Percentiles rank a stretch among this genome's conserved stretches.
Evolutionary conservation across 352 stramenopile species (phyloP).

Genomic region (Discostella stelligera): DNA sequence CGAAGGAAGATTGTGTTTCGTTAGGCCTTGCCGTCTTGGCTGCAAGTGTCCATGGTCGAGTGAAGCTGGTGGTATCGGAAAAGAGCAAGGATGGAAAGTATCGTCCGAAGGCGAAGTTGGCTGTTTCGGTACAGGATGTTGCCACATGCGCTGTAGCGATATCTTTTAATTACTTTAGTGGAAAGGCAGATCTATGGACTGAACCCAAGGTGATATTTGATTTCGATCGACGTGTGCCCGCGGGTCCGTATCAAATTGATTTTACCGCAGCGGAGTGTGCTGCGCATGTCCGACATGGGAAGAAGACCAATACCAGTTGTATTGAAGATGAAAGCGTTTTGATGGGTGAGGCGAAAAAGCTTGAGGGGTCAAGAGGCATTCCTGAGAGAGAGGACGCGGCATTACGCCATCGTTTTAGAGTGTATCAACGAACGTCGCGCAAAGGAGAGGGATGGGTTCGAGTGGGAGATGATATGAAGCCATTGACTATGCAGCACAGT

Average conservation of each 20-base stretch:
- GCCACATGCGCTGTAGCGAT: conserved; percentile 73
- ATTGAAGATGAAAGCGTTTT: conserved; percentile 57
- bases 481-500: conserved; percentile 62
- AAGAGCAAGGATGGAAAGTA: conserved; percentile 57
- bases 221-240: conserved; percentile 80
- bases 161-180: conserved; percentile 72
- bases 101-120: conserved; percentile 58
- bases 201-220: conserved; percentile 79
- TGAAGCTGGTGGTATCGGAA: conserved; percentile 38
- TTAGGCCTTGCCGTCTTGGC: conserved; percentile 68
- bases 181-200: conserved; percentile 54
- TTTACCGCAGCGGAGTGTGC: conserved; percentile 75
- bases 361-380: conserved; percentile 66
- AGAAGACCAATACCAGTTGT: conserved; percentile 13
- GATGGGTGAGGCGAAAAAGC: conserved; percentile 56
- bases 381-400: conserved; percentile 73
- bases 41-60: conserved; percentile 62
- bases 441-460: conserved; percentile 59
- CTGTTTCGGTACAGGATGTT: conserved; percentile 71
- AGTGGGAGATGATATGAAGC: conserved; percentile 65
- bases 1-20: conserved; percentile 60
- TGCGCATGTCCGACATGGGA: conserved; percentile 45
- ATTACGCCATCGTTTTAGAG: conserved; percentile 62
- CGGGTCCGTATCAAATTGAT: conserved; percentile 77
- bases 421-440: conserved; percentile 70